Evolutionary conservation across 306 rosid species (phyloP), one percentile per base, ranked within the genome.

Genomic region (Calophaca sinica): DNA sequence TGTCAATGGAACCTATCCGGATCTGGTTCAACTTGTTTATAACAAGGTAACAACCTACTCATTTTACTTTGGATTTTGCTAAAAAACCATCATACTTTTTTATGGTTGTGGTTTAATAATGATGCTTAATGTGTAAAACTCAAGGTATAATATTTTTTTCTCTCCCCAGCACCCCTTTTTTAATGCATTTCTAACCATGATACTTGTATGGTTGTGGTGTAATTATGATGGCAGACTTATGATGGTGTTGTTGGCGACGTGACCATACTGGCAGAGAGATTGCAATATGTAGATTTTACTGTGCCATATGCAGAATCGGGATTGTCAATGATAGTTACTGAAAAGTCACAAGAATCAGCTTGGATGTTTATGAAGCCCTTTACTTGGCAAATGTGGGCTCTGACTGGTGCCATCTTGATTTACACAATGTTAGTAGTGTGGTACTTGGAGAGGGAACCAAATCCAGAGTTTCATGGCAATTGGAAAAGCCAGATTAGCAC

Each of bases 341-440:
- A 50, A 41, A 81, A 84, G 51, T 70, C 84, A 1, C 12, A 64
- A 6, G 83, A 79, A 11, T 74, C 84, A 5, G 52, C 77, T 62
- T 89, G 88, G 97, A 83, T 88, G 83, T 92, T 92, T 72, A 3
- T 70, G 59, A 88, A 76, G 83, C 97, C 96, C 50, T 85, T 92
- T 78, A 85, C 88, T 7, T 82, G 86, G 96, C 87, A 84, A 65
- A 57, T 80, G 86, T 92, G 97, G 97, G 60, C 9, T 14, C 82
- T 73, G 28, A 88, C 77, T 5, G 75, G 81, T 32, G 68, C 44
- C 61, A 41, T 82, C 45, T 54, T 92, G 74, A 8, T 72, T 68
- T 92, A 92, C 87, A 89, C 93, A 5, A 77, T 87, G 90, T 6
- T 81, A 5, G 45, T 79, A 5, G 81, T 89, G 6, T 89, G 96